These are phyloP conservation scores for Skeletonema menzelii DNA, from an alignment of 108 stramenopile genomes.

Conservation along the genomic window DNA sequence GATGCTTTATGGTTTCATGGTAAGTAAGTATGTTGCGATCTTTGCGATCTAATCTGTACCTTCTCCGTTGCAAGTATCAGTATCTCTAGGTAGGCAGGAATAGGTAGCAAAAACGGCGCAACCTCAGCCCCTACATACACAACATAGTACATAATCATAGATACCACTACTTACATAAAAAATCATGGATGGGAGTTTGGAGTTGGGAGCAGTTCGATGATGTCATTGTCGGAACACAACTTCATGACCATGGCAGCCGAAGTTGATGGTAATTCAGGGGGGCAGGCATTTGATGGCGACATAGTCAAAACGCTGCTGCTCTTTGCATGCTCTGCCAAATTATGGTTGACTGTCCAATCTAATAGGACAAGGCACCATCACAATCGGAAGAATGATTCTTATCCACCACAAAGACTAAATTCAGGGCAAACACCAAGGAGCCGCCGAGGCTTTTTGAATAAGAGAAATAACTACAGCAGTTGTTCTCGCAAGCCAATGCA, in stretches of 20 bases:
- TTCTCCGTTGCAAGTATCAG: no score
- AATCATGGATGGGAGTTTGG: no score
- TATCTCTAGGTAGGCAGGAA: no score
- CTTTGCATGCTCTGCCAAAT: conserved; percentile 28
- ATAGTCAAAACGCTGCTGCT: conserved; percentile 17
- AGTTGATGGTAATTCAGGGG: not conserved
- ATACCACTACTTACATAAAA: no score
- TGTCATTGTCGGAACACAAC: no score
- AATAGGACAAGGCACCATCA: not conserved
- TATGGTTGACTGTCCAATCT: conserved; percentile 8
- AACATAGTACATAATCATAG: no score
- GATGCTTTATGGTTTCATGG: no score
- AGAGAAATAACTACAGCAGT: conserved; percentile 3
- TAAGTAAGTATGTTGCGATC: no score
- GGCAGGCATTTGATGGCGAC: not conserved
- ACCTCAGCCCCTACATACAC: no score
- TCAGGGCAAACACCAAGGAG: not conserved
- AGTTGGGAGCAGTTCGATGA: no score
- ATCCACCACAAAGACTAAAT: not conserved
- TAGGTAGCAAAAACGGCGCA: no score
- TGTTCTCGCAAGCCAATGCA: not conserved
- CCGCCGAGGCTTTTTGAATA: not conserved
- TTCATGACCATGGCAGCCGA: not conserved
- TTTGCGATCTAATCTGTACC: no score
- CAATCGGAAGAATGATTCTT: not conserved